Percentiles rank a stretch among this genome's conserved stretches.
phyloP scores from a whole-genome alignment of 1,284 basidiomycete genomes.

The Marasmius sp. region DNA sequence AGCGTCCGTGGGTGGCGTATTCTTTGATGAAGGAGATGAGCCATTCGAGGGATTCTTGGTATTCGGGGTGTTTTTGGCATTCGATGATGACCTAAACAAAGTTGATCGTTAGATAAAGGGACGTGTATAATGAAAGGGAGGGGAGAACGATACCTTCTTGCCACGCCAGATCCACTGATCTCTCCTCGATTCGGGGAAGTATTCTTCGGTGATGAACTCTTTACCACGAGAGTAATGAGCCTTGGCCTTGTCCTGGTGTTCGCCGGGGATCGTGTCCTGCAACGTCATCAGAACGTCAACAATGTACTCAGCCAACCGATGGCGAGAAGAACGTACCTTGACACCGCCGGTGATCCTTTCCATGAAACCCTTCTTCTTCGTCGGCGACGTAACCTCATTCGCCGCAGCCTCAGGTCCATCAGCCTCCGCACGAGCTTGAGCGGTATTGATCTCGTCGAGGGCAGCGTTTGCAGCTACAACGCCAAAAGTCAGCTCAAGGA shows the following conservation, averaged over 20 bases:
- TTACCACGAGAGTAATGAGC: conserved; percentile 55
- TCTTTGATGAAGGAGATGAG: conserved; percentile 71
- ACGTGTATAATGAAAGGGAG: too few relatives aligned
- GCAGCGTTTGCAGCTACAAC: background rate
- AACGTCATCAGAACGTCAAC: background rate
- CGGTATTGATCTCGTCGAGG: conserved; percentile 15
- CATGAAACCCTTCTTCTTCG: conserved; percentile 53
- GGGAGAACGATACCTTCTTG: conserved; percentile 59
- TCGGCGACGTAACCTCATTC: background rate
- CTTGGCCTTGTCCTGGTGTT: conserved; percentile 58
- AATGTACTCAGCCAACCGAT: conserved; percentile 21
- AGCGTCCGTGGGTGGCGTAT: conserved; percentile 71
- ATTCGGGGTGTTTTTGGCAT: conserved; percentile 91
- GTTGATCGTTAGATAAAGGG: too few relatives aligned
- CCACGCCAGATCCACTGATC: conserved; percentile 80
- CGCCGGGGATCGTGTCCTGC: conserved; percentile 42
- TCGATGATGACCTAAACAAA: conserved; percentile 92
- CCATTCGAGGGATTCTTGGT: conserved; percentile 82
- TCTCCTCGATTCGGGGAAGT: conserved; percentile 85
- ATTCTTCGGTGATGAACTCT: conserved; percentile 74
- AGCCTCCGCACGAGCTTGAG: background rate
- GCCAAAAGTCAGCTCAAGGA: background rate
- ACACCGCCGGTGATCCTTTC: conserved; percentile 40
- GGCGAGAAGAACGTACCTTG: too few relatives aligned
- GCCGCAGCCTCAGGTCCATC: background rate